Evolutionary conservation across 2,329 filamentous ascomycete genomes (phyloP).

Genomic region (Cladosporium sphaerospermum): DNA sequence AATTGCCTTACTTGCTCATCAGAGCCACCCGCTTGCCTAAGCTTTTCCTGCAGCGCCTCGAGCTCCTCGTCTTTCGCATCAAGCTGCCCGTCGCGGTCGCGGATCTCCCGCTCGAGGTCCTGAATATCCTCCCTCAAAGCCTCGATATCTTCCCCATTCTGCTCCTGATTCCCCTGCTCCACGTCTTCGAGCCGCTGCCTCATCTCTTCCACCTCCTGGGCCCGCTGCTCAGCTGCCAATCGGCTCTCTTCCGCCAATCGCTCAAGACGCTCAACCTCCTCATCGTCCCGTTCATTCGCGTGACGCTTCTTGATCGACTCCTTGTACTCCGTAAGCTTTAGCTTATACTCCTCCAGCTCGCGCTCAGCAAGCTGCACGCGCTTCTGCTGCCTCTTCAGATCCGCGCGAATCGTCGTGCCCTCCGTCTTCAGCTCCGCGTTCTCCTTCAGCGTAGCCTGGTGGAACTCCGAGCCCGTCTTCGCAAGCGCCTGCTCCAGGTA

Average conservation of each 20-base stretch:
- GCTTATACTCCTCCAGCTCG: slow-evolving; percentile 75
- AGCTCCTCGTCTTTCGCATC: slow-evolving; percentile 46
- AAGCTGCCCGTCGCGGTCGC: slow-evolving; percentile 36
- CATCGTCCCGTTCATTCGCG: slow-evolving; percentile 62
- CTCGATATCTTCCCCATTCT: slow-evolving; percentile 24
- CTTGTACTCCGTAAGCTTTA: slow-evolving; percentile 75
- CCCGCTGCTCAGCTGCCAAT: slow-evolving; percentile 33
- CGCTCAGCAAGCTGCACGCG: slow-evolving; percentile 74
- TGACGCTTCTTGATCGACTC: slow-evolving; percentile 74
- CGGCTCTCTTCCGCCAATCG: slow-evolving; percentile 39
- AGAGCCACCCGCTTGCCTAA: slow-evolving; percentile 26
- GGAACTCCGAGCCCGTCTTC: slow-evolving; percentile 83
- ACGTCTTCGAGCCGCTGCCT: slow-evolving; percentile 36
- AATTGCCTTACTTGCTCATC: slow-evolving; percentile 53
- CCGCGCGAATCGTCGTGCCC: slow-evolving; percentile 80
- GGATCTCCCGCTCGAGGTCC: slow-evolving; percentile 47
- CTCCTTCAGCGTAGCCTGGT: slow-evolving; percentile 81
- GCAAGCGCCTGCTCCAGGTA: slow-evolving; percentile 87
- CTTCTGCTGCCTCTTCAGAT: slow-evolving; percentile 81
- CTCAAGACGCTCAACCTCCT: slow-evolving; percentile 49
- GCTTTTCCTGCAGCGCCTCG: slow-evolving; percentile 37
- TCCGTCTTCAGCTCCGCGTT: slow-evolving; percentile 95
- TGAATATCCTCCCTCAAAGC: slow-evolving; percentile 45
- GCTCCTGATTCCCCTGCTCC: slow-evolving; percentile 27
- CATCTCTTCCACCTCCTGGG: slow-evolving; percentile 38